Base-by-base conservation (phyloP, 176 grass and related monocot genomes). In the Coix lacrymajobi region DNA sequence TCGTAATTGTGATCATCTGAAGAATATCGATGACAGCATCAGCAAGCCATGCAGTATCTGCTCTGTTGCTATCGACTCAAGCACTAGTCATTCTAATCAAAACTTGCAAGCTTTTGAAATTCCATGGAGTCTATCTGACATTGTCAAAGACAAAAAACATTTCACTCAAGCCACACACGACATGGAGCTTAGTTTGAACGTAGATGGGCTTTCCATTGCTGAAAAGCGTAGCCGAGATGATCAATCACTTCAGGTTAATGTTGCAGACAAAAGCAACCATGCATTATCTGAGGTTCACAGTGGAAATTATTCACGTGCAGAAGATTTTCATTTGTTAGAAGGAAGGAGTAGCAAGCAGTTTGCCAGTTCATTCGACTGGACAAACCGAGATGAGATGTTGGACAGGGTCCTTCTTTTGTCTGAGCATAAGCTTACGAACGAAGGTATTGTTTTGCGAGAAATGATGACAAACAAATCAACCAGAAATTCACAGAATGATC, bases 281-380 rank as follows among this genome's bases (percentile, higher is more conserved):
- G 69, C 68, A 49, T 70, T 10, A 17, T n/a, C 30, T 43, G 69
- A 96, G 73, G 83, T 73, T 69, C 64, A 40, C 54, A 15, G 12
- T 52, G 38, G 44, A 76, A 65, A 67, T 36, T 75, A 57, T 75
- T 63, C 61, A 9, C 1, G 72, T 41, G 36, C 37, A 11, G 51
- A 85, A 63, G 83, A 86, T 34, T 75, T 84, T 32, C 70, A 90
- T 82, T 52, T 76, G 33, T 77, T 65, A 65, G 93, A 86, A 77
- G 88, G 88, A n/a, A 79, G 85, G 60, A 90, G 62, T 30, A 87
- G 20, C 13, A 96, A 92, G 64, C 76, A 86, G 65, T 70, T 84
- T 30, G 77, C 91, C 26, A 10, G 48, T 77, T 88, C 22, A 40
- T 83, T 28, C 5, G 68, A 90, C 37, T 73, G 73, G 60, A 40